Percentiles rank a stretch among this genome's conserved stretches.
Evolutionary conservation across 2,329 filamentous ascomycete species (phyloP).

Genomic region (Colletotrichum cordylinicola): DNA sequence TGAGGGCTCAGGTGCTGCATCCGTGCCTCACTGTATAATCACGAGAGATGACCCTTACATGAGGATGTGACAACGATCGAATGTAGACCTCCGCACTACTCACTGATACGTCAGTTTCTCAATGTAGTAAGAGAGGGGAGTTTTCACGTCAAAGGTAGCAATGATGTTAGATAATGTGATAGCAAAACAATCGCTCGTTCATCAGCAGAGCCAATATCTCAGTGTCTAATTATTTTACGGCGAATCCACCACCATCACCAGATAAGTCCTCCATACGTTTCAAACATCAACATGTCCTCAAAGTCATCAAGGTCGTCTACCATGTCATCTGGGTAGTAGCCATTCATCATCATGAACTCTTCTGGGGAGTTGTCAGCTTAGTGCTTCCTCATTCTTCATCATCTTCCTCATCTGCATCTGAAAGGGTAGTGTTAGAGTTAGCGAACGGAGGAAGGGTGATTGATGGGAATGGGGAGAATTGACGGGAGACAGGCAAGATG

Average conservation of each 20-base stretch:
- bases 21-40: neutral
- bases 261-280: neutral
- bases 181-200: neutral
- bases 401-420: neutral
- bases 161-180: neutral
- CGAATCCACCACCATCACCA: neutral
- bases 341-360: neutral
- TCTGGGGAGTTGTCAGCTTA: neutral
- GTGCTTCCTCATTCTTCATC: neutral
- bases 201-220: neutral
- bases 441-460: neutral
- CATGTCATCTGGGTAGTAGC: conserved; percentile 3
- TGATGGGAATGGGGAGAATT: neutral
- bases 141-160: neutral
- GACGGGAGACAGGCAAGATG: neutral
- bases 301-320: neutral
- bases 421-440: neutral
- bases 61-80: neutral
- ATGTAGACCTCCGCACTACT: neutral
- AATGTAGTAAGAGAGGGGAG: fast-evolving
- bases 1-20: neutral
- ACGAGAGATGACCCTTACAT: neutral
- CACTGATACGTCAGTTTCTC: neutral
- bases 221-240: neutral
- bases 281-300: conserved; percentile 1